These are phyloP conservation scores for Pyrenophora graminea DNA, from an alignment of 2,329 filamentous ascomycete species.

Conservation along the genomic window DNA sequence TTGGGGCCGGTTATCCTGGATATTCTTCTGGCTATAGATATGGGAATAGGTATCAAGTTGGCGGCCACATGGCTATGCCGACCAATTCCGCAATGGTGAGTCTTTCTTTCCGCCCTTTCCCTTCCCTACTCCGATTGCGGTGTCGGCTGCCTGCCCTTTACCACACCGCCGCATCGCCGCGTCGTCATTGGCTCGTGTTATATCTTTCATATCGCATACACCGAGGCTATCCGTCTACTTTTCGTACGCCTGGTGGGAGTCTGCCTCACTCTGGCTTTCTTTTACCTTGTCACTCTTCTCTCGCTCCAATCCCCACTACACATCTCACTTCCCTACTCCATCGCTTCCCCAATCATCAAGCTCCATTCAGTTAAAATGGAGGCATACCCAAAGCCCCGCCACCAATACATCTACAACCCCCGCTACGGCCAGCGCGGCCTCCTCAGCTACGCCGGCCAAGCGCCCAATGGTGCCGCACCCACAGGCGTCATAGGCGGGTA, in stretches of 20 bases:
- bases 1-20: not conserved
- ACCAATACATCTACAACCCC: slow-evolving; percentile 38
- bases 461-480: slow-evolving; percentile 32
- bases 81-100: slow-evolving; percentile 30
- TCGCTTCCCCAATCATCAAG: not conserved
- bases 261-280: slow-evolving; percentile 10
- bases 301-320: slow-evolving; percentile 1
- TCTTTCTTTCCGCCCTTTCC: slow-evolving; percentile 4
- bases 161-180: slow-evolving; percentile 19
- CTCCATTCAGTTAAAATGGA: slow-evolving; percentile 18
- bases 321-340: not conserved
- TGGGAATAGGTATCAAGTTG: slow-evolving; percentile 19
- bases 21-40: slow-evolving; percentile 17
- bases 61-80: slow-evolving; percentile 26
- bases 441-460: slow-evolving; percentile 34
- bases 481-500: slow-evolving; percentile 25
- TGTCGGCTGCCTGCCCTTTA: slow-evolving; percentile 13
- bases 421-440: slow-evolving; percentile 36
- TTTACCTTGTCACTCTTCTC: slow-evolving; percentile 18
- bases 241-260: slow-evolving; percentile 6
- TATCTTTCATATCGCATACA: not conserved
- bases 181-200: slow-evolving; percentile 13
- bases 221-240: not conserved
- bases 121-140: slow-evolving; percentile 9
- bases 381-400: slow-evolving; percentile 36